phyloP scores from a whole-genome alignment of 164 flowering plant species.

The Liriodendron chinense region DNA sequence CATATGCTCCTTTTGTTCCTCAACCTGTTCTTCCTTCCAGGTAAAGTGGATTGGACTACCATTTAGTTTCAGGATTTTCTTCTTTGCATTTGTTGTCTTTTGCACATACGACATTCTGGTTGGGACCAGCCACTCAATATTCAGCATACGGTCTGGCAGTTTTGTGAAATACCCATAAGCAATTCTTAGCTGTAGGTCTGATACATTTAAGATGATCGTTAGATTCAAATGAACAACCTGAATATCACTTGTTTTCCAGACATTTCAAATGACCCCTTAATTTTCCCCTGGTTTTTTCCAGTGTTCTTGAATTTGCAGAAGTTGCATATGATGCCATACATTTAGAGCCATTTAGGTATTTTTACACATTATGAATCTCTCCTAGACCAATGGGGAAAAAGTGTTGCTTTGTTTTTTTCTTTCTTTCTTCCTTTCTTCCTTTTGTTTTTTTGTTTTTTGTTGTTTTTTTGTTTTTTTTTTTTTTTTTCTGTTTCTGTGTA shows the following conservation, averaged over 20 bases:
- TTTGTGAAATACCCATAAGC: neutral
- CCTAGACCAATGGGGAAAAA: neutral
- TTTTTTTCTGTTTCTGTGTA: neutral
- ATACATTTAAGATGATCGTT: no score
- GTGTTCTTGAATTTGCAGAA: no score
- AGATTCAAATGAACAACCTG: neutral
- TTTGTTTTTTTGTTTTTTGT: no score
- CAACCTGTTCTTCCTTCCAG: conserved; percentile 47
- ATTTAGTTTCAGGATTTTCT: neutral
- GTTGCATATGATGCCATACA: no score
- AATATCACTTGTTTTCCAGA: neutral
- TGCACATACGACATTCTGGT: neutral
- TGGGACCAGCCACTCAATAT: neutral
- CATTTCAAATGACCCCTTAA: neutral
- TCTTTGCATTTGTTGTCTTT: neutral
- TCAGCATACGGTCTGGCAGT: neutral
- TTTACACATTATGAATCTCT: no score
- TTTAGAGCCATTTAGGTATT: no score
- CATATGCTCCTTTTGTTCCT: conserved; percentile 57
- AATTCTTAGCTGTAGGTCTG: no score
- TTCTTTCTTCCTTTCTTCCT: no score
- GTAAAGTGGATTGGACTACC: conserved; percentile 19
- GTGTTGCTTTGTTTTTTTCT: no score
- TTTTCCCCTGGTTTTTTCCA: neutral
- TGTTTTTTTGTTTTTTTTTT: no score